Evolutionary conservation across 2,329 filamentous ascomycete genomes (phyloP), one percentile per base, ranked within the genome.

Genomic region (Dactylonectria estremocensis): DNA sequence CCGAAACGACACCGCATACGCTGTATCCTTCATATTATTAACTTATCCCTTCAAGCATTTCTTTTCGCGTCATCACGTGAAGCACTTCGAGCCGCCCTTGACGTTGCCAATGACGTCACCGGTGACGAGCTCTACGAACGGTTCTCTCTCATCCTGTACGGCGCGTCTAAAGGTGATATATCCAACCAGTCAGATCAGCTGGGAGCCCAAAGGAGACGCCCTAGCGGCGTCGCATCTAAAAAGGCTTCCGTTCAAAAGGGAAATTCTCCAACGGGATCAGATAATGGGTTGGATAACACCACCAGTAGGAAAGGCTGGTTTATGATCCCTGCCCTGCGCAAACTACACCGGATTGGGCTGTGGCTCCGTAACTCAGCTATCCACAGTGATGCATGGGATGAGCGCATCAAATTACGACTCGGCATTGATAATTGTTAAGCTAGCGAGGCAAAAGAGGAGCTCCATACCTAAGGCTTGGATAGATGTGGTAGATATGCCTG

Each of bases 311-410:
- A 45, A 3, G 40, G 40, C 40, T 20, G 40, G 40, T 4, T 45
- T 45, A 45, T 45, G n/a, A 45, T 45, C 2, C 40, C 40, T 4
- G 40, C 48, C 3, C n/a, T 54, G 24, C 28, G 52, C 52, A 54
- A 54, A 54, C 52, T 54, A 54, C 52, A 40, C 31, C 24, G 28
- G 11, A 54, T 54, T 16, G 40, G 40, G 40, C 40, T 45, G n/a
- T 45, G 40, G 40, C 40, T 45, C 40, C 52, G 24, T 33, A 54
- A 35, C 28, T 54, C 52, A 18, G 10, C 31, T 35, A 35, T 54
- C 24, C 52, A 54, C 52, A 54, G 52, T 35, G 52, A 54, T 54
- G 28, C 52, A 35, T 54, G 52, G 52, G 52, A 54, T 18, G 52
- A 33, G 33, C 52, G 24, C 28, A 54, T 33, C 52, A 54, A 35